These are phyloP conservation scores for Podospora anserina DNA, from an alignment of 495 filamentous ascomycete genomes.

Conservation along the genomic window DNA sequence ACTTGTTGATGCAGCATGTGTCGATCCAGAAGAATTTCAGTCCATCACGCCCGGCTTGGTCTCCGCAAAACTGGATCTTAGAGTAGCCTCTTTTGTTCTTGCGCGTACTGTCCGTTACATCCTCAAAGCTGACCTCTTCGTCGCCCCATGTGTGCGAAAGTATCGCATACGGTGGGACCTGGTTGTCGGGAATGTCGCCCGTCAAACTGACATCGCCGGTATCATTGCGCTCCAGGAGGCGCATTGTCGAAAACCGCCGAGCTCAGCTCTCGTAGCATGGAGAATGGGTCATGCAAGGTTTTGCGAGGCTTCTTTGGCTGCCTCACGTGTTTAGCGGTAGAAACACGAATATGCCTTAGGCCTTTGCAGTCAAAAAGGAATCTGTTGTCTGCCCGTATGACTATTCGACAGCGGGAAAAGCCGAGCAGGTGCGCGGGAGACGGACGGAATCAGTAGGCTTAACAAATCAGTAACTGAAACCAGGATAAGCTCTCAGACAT, in stretches of 20 bases:
- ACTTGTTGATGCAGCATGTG: slow-evolving; percentile 43
- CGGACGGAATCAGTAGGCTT: too few species aligned
- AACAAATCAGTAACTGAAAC: too few species aligned
- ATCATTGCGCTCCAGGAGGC: slow-evolving; percentile 1
- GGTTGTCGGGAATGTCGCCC: neutral
- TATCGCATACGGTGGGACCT: slow-evolving; percentile 35
- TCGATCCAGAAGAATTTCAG: slow-evolving; percentile 39
- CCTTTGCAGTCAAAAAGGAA: too few species aligned
- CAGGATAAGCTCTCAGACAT: too few species aligned
- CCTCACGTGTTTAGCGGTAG: too few species aligned
- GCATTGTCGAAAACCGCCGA: neutral
- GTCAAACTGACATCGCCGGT: slow-evolving; percentile 2
- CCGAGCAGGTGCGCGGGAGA: too few species aligned
- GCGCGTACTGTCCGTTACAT: neutral
- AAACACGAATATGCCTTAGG: too few species aligned
- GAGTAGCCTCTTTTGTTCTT: slow-evolving; percentile 9
- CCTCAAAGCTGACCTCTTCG: slow-evolving; percentile 31
- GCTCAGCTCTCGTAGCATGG: too few species aligned
- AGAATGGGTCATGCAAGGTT: too few species aligned
- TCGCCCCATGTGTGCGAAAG: slow-evolving; percentile 38
- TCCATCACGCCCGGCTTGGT: slow-evolving; percentile 22
- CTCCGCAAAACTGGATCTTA: slow-evolving; percentile 32
- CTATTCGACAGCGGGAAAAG: too few species aligned
- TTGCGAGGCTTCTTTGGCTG: too few species aligned
- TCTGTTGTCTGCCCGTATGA: too few species aligned